Percentiles rank a stretch among this genome's conserved stretches.
Conservation (phyloP, 331 rosid genomes). For the Rhamnella rubrinervis region DNA sequence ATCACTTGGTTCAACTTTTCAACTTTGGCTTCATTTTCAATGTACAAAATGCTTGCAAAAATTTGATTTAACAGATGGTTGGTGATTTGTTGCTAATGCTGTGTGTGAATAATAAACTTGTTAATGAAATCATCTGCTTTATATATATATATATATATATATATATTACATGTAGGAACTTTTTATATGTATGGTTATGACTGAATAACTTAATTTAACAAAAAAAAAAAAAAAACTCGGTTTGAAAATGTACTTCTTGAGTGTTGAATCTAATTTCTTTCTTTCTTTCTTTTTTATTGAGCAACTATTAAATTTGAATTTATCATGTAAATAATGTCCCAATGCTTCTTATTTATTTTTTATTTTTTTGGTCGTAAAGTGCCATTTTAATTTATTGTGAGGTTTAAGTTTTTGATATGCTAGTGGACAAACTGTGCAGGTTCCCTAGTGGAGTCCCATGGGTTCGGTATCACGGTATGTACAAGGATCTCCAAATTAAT, state of each 20-base stretch:
- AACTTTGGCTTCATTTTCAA: background rate
- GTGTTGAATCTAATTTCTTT: too few species aligned
- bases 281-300: too few species aligned
- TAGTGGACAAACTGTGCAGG: slow-evolving; percentile 44
- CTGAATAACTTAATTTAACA: too few species aligned
- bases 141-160: too few species aligned
- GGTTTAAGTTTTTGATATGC: slow-evolving; percentile 15
- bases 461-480: slow-evolving; percentile 78
- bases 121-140: background rate
- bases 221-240: too few species aligned
- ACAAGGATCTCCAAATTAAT: slow-evolving; percentile 67
- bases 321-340: background rate
- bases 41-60: background rate
- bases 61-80: background rate
- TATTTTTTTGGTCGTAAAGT: background rate
- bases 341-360: background rate
- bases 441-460: slow-evolving; percentile 90
- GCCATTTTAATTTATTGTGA: background rate
- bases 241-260: background rate
- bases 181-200: too few species aligned
- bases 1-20: background rate
- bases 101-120: background rate
- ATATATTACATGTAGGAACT: too few species aligned
- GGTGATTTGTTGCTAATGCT: background rate
- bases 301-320: background rate